Percentiles rank a stretch among this genome's conserved stretches.
phyloP scores from a whole-genome alignment of 2,329 filamentous ascomycete genomes.

The Talaromyces sp. region DNA sequence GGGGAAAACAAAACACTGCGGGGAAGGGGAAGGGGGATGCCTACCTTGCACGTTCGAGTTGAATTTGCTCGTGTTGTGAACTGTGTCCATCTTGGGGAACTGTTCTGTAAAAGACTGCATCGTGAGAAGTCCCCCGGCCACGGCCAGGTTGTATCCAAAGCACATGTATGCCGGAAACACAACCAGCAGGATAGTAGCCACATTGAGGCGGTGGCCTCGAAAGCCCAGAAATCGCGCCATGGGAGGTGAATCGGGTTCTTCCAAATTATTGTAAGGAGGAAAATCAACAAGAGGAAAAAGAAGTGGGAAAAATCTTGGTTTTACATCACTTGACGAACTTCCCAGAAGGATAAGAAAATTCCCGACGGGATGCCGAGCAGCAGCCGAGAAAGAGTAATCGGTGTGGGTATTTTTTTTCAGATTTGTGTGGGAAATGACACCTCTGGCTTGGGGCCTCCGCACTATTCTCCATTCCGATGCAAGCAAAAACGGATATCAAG shows the following conservation, averaged over 20 bases:
- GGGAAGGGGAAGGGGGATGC: not conserved
- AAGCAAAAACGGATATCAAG: not conserved
- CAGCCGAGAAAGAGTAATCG: not conserved
- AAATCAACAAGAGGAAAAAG: not conserved
- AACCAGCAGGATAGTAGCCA: constrained; percentile 20
- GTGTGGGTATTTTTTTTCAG: not conserved
- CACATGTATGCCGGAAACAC: constrained; percentile 32
- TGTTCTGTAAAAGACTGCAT: constrained; percentile 54
- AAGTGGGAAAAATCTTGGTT: not conserved
- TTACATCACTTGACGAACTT: no score
- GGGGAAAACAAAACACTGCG: not conserved
- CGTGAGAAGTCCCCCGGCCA: constrained; percentile 54
- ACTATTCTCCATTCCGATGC: not conserved
- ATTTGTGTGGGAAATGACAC: no score
- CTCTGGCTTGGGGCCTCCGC: not conserved
- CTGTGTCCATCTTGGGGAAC: constrained; percentile 48
- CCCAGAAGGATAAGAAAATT: not conserved
- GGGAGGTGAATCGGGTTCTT: not conserved
- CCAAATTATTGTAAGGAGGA: not conserved
- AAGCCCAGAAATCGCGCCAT: constrained; percentile 20
- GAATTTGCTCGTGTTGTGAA: constrained; percentile 36
- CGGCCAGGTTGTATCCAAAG: constrained; percentile 50
- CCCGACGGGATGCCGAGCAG: not conserved
- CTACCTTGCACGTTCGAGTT: constrained; percentile 42
- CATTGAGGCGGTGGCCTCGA: constrained; percentile 17